phyloP scores from a whole-genome alignment of 495 filamentous ascomycete genomes.

The Talaromyces nanjingensis region DNA sequence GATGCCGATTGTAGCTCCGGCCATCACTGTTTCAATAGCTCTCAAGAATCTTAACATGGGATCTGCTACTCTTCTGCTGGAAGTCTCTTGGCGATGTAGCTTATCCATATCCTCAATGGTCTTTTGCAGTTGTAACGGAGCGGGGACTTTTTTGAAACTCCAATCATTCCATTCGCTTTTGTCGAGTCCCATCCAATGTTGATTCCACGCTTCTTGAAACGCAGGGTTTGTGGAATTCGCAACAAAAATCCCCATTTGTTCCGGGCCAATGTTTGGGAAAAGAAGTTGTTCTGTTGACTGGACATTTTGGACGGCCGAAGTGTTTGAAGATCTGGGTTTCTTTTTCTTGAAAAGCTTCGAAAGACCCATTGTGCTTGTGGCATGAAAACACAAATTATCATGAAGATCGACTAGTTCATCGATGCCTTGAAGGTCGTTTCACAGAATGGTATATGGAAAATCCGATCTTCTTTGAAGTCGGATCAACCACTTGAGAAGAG shows the following conservation, averaged over 20 bases:
- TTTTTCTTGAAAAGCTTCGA: neutral
- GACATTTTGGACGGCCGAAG: neutral
- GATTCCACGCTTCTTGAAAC: slow-evolving; percentile 5
- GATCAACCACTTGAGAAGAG: neutral
- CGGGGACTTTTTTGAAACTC: neutral
- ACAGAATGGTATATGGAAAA: neutral
- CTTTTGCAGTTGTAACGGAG: slow-evolving; percentile 5
- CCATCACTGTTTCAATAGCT: slow-evolving; percentile 9
- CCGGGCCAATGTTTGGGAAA: neutral
- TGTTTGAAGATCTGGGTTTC: neutral
- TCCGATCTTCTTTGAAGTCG: neutral
- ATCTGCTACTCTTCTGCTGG: neutral
- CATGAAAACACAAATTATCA: neutral
- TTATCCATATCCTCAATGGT: neutral
- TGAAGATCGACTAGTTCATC: neutral
- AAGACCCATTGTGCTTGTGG: neutral
- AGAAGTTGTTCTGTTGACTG: neutral
- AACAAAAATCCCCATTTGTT: neutral
- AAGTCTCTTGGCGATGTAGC: neutral
- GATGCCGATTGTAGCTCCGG: slow-evolving; percentile 7
- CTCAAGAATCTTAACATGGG: neutral
- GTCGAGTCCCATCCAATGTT: slow-evolving; percentile 1
- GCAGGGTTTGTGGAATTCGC: slow-evolving; percentile 5
- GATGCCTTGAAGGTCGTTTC: neutral
- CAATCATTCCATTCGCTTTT: neutral